Evolutionary conservation across 1,284 basidiomycete species (phyloP).

Genomic region (Sanghuangporus weigelae): DNA sequence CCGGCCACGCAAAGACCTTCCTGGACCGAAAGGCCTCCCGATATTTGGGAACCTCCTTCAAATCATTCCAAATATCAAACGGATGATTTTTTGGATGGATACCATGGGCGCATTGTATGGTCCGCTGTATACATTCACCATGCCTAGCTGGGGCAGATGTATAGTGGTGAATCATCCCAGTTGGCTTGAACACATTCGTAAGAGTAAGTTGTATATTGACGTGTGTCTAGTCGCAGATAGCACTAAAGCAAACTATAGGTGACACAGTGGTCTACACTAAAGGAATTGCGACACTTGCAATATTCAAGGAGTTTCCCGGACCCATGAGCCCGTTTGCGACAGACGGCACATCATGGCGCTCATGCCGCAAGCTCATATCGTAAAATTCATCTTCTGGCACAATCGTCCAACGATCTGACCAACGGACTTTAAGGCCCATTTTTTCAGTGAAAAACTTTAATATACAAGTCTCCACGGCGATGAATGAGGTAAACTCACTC

Average conservation of each 20-base stretch:
- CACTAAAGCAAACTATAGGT: conserved; percentile 1
- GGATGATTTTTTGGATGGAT: conserved; percentile 18
- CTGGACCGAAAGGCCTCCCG: conserved; percentile 24
- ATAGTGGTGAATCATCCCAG: conserved; percentile 25
- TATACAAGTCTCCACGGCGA: conserved; percentile 19
- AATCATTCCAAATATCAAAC: conserved; percentile 18
- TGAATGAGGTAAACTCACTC: conserved; percentile 19
- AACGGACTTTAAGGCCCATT: conserved; percentile 16
- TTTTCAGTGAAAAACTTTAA: conserved; percentile 20
- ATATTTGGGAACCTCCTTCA: conserved; percentile 23
- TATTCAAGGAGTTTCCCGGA: conserved; percentile 24
- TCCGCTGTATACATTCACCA: conserved; percentile 23
- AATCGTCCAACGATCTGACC: not conserved
- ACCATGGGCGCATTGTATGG: conserved; percentile 20
- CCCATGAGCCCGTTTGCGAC: conserved; percentile 16
- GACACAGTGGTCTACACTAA: conserved; percentile 20
- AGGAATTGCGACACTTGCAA: conserved; percentile 14
- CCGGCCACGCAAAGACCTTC: conserved; percentile 16
- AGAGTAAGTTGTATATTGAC: conserved; percentile 15
- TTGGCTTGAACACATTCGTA: conserved; percentile 24
- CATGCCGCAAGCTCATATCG: conserved; percentile 19
- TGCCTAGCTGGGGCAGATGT: conserved; percentile 22
- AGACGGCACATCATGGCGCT: conserved; percentile 23
- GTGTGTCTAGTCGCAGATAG: not conserved
- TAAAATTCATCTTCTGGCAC: conserved; percentile 1